These are phyloP conservation scores for Trichoderma sp. DNA, from an alignment of 2,329 filamentous ascomycete genomes.

Conservation along the genomic window DNA sequence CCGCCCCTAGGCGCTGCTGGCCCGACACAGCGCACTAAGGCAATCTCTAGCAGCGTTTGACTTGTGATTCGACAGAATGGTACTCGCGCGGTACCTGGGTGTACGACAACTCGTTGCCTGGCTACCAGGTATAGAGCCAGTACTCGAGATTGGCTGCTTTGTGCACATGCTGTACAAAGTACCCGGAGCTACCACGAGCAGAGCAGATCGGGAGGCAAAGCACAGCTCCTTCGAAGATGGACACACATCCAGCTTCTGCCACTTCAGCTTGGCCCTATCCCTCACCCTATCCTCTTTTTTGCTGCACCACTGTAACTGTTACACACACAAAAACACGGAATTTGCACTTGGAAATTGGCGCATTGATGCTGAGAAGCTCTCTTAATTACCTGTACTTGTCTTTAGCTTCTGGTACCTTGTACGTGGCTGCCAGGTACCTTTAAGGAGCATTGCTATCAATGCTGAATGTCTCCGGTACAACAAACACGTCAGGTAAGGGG, in stretches of 20 bases:
- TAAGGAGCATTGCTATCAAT: background rate
- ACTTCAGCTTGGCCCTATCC: background rate
- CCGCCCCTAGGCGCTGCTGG: slow-evolving; percentile 16
- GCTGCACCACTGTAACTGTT: background rate
- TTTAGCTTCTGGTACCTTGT: background rate
- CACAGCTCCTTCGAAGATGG: background rate
- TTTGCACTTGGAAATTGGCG: background rate
- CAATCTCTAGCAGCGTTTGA: slow-evolving; percentile 2
- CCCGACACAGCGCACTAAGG: slow-evolving; percentile 4
- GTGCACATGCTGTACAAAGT: background rate
- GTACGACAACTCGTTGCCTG: background rate
- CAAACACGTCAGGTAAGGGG: background rate
- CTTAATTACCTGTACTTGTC: background rate
- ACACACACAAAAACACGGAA: background rate
- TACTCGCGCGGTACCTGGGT: background rate
- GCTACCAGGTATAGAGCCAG: background rate
- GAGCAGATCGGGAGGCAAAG: background rate
- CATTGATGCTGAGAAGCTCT: slow-evolving; percentile 4
- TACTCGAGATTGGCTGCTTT: background rate
- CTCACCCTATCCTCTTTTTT: background rate
- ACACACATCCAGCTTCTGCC: background rate
- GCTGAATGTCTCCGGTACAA: background rate
- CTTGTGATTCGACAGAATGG: background rate
- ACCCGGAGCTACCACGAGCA: background rate
- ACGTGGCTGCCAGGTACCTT: background rate